Evolutionary conservation across 2,329 filamentous ascomycete species (phyloP).

Genomic region (Aspergillus pseudoviridinutans): DNA sequence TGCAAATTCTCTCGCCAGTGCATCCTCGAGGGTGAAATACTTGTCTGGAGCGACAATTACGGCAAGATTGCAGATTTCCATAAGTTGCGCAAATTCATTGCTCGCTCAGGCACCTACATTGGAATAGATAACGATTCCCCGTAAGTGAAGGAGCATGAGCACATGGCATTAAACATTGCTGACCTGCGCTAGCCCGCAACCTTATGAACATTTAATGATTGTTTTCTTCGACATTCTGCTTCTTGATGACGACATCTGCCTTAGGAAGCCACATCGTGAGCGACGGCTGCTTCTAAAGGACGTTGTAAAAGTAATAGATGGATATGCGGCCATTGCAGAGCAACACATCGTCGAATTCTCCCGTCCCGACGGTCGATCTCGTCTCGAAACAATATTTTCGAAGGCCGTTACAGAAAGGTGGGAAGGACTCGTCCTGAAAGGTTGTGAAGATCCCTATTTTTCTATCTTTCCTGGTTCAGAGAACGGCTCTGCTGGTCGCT

Average conservation of each 20-base stretch:
- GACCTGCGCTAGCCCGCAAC: conserved; percentile 37
- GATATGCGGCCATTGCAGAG: conserved; percentile 63
- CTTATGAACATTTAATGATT: conserved; percentile 57
- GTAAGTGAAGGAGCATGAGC: conserved; percentile 38
- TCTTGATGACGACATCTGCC: conserved; percentile 51
- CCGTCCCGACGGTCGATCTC: conserved; percentile 46
- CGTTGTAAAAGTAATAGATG: conserved; percentile 53
- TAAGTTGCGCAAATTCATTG: conserved; percentile 75
- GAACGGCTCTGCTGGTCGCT: conserved; percentile 39
- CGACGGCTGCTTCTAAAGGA: conserved; percentile 53
- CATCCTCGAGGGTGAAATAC: conserved; percentile 78
- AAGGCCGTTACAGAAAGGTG: conserved; percentile 60
- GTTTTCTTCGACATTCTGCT: conserved; percentile 59
- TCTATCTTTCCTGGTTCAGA: conserved; percentile 41
- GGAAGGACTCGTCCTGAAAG: conserved; percentile 80
- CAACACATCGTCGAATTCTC: conserved; percentile 66
- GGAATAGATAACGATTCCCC: conserved; percentile 66
- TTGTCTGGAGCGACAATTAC: conserved; percentile 69
- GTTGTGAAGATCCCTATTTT: conserved; percentile 72
- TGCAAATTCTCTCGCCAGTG: conserved; percentile 62
- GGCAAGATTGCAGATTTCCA: conserved; percentile 69
- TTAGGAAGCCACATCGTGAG: conserved; percentile 43
- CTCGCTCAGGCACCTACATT: conserved; percentile 66
- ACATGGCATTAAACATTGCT: conserved; percentile 5
- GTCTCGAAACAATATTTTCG: conserved; percentile 63